A percentile compares a stretch with the other conserved stretches of the same genome.
These are phyloP conservation scores for Saccharomycopsis sp. DNA, from an alignment of 805 yeast genomes.

Conservation along the genomic window DNA sequence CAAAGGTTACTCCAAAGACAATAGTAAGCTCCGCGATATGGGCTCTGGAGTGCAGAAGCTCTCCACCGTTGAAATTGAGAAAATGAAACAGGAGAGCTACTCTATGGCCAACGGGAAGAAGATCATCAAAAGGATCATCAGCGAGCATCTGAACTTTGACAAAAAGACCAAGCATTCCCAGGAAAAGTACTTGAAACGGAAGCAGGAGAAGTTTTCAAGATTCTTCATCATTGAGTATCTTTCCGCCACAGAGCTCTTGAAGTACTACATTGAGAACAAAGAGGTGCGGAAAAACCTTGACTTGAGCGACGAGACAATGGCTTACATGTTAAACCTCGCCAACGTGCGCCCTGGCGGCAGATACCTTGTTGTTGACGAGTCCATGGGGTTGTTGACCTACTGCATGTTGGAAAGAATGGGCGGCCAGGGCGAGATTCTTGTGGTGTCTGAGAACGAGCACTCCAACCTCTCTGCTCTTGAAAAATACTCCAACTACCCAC, in stretches of 20 bases:
- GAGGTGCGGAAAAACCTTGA: conserved; percentile 59
- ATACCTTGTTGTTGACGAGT: conserved; percentile 82
- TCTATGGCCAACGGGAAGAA: conserved; percentile 56
- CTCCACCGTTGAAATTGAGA: conserved; percentile 73
- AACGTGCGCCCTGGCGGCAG: conserved; percentile 85
- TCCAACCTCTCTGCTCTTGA: conserved; percentile 67
- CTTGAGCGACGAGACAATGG: conserved; percentile 77
- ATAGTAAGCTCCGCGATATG: conserved; percentile 57
- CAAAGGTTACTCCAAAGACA: conserved; percentile 40
- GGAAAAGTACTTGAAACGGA: conserved; percentile 83
- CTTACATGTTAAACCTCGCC: conserved; percentile 65
- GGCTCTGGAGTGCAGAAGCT: conserved; percentile 68
- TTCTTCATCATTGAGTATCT: conserved; percentile 75
- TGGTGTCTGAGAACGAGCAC: conserved; percentile 89
- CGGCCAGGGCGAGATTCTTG: conserved; percentile 55
- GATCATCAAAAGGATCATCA: conserved; percentile 73
- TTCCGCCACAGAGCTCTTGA: conserved; percentile 60
- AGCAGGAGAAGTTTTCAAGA: conserved; percentile 83
- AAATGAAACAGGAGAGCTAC: conserved; percentile 61
- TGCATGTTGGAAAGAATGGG: conserved; percentile 88
- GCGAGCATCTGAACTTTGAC: conserved; percentile 77
- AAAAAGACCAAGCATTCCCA: conserved; percentile 85
- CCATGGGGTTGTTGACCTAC: conserved; percentile 84
- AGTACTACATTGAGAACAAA: conserved; percentile 72
- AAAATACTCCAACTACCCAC: conserved; percentile 50